Percentiles rank a stretch among this genome's conserved stretches.
Evolutionary conservation across 1,284 basidiomycete genomes (phyloP).

Genomic region (Meira nashicola): DNA sequence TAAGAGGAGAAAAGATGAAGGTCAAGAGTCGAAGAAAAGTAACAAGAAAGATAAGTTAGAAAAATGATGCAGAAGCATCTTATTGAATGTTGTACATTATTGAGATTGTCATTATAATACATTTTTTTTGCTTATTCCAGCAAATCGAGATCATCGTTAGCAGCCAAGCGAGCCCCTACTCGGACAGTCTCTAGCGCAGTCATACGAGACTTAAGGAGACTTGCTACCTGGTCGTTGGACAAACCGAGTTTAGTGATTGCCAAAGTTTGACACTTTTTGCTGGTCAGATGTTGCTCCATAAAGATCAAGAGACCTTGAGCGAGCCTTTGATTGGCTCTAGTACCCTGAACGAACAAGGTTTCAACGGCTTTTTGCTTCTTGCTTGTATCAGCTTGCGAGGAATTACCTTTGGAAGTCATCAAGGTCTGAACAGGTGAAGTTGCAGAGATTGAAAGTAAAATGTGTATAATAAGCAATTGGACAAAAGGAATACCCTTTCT

Average conservation of each 20-base stretch:
- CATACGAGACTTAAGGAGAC: constrained; percentile 15
- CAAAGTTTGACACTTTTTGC: neutral
- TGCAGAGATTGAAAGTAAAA: constrained; percentile 32
- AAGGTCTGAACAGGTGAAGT: constrained; percentile 23
- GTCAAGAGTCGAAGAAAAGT: no score
- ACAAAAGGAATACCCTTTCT: constrained; percentile 25
- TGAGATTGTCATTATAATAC: neutral
- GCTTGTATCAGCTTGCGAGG: neutral
- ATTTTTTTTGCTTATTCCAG: neutral
- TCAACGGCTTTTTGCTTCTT: constrained; percentile 15
- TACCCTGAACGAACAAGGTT: constrained; percentile 22
- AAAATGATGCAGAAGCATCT: neutral
- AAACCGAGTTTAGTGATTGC: neutral
- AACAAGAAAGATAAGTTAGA: neutral
- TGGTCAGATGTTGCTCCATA: constrained; percentile 15
- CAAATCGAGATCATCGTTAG: neutral
- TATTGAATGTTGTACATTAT: constrained; percentile 1
- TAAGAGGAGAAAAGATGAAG: constrained; percentile 29
- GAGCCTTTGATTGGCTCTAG: constrained; percentile 32
- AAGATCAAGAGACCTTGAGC: constrained; percentile 38
- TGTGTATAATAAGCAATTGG: constrained; percentile 33
- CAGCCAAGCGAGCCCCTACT: constrained; percentile 14
- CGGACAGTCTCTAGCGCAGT: constrained; percentile 15
- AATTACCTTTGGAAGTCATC: neutral
- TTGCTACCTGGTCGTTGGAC: constrained; percentile 2